Evolutionary conservation across 345 rosid species (phyloP).

Genomic region (Theobroma cacao): DNA sequence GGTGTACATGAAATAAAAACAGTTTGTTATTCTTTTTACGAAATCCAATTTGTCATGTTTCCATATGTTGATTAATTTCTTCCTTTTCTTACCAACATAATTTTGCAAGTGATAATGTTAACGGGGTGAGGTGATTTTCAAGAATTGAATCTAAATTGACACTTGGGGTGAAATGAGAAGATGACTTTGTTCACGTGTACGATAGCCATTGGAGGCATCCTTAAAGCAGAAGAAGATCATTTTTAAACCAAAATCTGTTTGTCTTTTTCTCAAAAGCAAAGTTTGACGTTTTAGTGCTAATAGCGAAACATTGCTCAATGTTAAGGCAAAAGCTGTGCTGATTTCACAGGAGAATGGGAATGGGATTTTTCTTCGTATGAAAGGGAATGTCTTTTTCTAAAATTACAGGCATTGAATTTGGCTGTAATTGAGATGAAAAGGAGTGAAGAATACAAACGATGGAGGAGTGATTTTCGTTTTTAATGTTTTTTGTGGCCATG

Average conservation of each 20-base stretch:
- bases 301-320: neutral
- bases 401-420: neutral
- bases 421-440: too few species aligned
- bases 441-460: too few species aligned
- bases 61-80: neutral
- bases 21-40: constrained; percentile 33
- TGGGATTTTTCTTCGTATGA: neutral
- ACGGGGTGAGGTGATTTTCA: neutral
- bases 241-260: neutral
- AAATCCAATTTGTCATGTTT: neutral
- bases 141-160: neutral
- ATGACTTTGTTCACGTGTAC: neutral
- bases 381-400: neutral
- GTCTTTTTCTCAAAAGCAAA: neutral
- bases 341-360: neutral
- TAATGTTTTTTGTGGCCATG: too few species aligned
- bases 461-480: too few species aligned
- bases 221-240: neutral
- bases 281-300: neutral
- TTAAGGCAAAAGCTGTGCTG: neutral
- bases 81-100: neutral
- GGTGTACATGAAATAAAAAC: constrained; percentile 40
- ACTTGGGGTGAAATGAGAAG: neutral
- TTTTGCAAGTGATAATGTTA: neutral
- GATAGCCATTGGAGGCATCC: neutral